Base-by-base conservation (phyloP, 768 basidiomycete genomes). In the Xanthoconium purpureum region DNA sequence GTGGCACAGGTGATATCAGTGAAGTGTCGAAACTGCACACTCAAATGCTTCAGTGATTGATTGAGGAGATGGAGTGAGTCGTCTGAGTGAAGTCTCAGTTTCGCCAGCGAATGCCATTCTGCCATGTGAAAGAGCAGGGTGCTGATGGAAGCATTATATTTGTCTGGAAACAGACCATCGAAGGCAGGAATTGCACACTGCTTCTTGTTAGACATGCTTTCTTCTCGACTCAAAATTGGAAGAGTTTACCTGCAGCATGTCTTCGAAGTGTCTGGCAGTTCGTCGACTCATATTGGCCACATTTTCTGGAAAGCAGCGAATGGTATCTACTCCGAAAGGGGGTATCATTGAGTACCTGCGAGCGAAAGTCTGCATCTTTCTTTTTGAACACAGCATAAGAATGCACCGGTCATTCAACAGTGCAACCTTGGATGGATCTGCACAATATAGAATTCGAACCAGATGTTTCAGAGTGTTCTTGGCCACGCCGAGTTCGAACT, bases 101-200 rank as follows among this genome's bases (percentile, higher is more conserved):
- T 55, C 1, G 54, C 54, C 5, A 55, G 12, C 0, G 48, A 20
- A 29, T 55, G 54, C 48, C 54, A 55, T 37, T 55, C 42, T 10
- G 54, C 40, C 0, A 49, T 35, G 0, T 35, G 13, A 12, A 49
- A 55, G 0, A 75, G 45, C 1, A 77, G 55, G 3, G 58, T 54
- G 0, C 73, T 47, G 4, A 60, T 52, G 2, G 6, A 20, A 17
- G 13, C 7, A 1, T 74, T 56, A 30, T 74, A 60, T 0, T 35
- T 48, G 6, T 63, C 52, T 2, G 64, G 67, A 0, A 78, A 62
- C 0, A 80, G 66, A 3, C 71, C 74, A 6, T 78, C 73, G 32
- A 78, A 76, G 0, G 64, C 72, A 0, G 77, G 76, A 3, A 77
- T 65, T 0, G 72, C 62, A 47, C 73, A 74, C 75, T 76, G 28